phyloP scores from a whole-genome alignment of 768 basidiomycete species.

The Suillus weaverae region DNA sequence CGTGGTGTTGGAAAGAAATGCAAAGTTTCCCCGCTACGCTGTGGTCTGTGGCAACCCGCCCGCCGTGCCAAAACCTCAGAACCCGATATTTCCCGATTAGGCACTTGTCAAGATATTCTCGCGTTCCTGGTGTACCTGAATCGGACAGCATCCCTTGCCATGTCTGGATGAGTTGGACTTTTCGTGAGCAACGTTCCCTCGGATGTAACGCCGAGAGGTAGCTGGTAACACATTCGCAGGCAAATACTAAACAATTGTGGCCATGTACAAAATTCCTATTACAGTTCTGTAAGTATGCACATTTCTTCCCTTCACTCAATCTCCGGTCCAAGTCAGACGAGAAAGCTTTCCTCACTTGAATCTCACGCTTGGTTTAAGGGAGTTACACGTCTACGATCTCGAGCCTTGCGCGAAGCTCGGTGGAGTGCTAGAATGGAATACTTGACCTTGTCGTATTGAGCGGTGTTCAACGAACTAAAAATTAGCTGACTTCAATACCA shows the following conservation, averaged over 20 bases:
- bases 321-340: not conserved
- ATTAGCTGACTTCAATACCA: slow-evolving; percentile 1
- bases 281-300: slow-evolving; percentile 14
- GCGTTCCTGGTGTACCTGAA: not conserved
- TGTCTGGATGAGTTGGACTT: too few relatives aligned
- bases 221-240: slow-evolving; percentile 5
- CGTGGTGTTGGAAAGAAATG: slow-evolving; percentile 13
- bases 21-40: slow-evolving; percentile 9
- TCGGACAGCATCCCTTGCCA: slow-evolving; percentile 13
- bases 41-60: slow-evolving; percentile 19
- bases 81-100: slow-evolving; percentile 2
- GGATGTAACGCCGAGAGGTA: not conserved
- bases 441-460: slow-evolving; percentile 80
- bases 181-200: not conserved
- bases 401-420: slow-evolving; percentile 71
- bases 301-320: not conserved
- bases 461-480: slow-evolving; percentile 59
- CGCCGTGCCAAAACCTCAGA: slow-evolving; percentile 24
- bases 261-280: slow-evolving; percentile 14
- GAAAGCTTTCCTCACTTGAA: not conserved
- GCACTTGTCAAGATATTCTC: not conserved
- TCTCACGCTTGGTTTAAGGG: slow-evolving; percentile 29
- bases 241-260: slow-evolving; percentile 18
- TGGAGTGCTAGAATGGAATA: slow-evolving; percentile 71
- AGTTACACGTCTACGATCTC: slow-evolving; percentile 54